phyloP scores from a whole-genome alignment of 495 filamentous ascomycete species.

The Penicillium bovifimosum region DNA sequence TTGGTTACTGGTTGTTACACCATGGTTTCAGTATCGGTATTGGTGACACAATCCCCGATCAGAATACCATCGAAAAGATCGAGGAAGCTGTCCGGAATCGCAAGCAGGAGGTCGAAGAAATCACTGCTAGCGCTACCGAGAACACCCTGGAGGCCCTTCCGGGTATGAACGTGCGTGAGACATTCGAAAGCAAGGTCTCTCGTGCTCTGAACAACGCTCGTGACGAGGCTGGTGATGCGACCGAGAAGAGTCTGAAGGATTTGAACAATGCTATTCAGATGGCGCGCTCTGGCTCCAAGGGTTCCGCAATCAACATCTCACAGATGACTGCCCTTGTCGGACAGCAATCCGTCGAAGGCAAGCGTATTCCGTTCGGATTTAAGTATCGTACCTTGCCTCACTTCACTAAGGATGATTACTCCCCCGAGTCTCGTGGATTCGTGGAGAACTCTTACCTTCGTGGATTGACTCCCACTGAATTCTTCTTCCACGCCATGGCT shows the following conservation, averaged over 20 bases:
- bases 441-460: slow-evolving; percentile 98
- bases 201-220: slow-evolving; percentile 90
- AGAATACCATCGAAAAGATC: slow-evolving; percentile 72
- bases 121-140: slow-evolving; percentile 71
- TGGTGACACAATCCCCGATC: slow-evolving; percentile 93
- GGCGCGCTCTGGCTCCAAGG: slow-evolving; percentile 94
- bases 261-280: slow-evolving; percentile 93
- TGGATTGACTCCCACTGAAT: slow-evolving; percentile 91
- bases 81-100: slow-evolving; percentile 68
- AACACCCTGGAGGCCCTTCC: slow-evolving; percentile 83
- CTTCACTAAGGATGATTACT: slow-evolving; percentile 99
- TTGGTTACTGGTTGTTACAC: slow-evolving; percentile 97
- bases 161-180: slow-evolving; percentile 97
- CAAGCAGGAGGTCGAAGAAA: slow-evolving; percentile 69
- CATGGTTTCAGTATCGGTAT: slow-evolving; percentile 98
- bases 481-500: slow-evolving; percentile 99
- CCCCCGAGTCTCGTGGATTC: slow-evolving; percentile 92
- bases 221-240: slow-evolving; percentile 89
- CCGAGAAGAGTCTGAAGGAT: slow-evolving; percentile 88
- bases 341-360: slow-evolving; percentile 96
- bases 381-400: slow-evolving; percentile 96
- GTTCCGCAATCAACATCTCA: slow-evolving; percentile 97
- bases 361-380: slow-evolving; percentile 99
- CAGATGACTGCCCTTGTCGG: slow-evolving; percentile 98
- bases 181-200: slow-evolving; percentile 93